Base-by-base conservation (phyloP, 352 stramenopile species). In the Phytophthora pinifolia region DNA sequence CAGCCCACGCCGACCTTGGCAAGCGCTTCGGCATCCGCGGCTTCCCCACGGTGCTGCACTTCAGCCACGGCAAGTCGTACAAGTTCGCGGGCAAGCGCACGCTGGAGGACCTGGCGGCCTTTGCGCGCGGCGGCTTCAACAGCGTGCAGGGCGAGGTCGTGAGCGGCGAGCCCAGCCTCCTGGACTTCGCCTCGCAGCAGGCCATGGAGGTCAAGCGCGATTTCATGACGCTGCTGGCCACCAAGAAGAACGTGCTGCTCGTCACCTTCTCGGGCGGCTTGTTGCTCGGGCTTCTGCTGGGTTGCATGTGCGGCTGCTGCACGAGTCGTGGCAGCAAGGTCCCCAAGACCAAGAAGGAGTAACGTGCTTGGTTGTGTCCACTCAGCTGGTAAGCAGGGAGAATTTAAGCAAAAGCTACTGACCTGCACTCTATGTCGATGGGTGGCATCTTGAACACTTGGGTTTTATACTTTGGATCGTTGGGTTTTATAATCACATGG, bases 191-290 rank as follows among this genome's bases (percentile, higher is more conserved):
- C 8, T 29, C 59, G 42, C 55, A 80, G 32, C 74, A 91, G 45
- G 54, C 61, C 14, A 36, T 76, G 39, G 31, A 76, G n/a, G 68
- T 93, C 35, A 66, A 86, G 42, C 53, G 62, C 29, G 83, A 93
- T 63, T 87, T 91, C 41, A 56, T 89, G 33, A 55, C 74, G 61
- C 68, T 93, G 30, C 54, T 90, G 15, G 65, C 56, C 29, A 85
- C 77, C 52, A 93, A 93, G 71, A 93, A 93, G 74, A 91, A 91
- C 41, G 83, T 89, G 46, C 55, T 93, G 52, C 63, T 90, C 14
- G 78, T 70, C 34, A 91, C 78, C 2, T 93, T 93, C 63, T 86
- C 77, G 4, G 67, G 67, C 29, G 83, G 83, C 1, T 39, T 90
- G 18, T 9, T 87, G 38, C 60, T 93, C 17, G 83, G 83, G 7